Evolutionary conservation across 441 rosid genomes (phyloP).

Genomic region (Jatropha podagrica): DNA sequence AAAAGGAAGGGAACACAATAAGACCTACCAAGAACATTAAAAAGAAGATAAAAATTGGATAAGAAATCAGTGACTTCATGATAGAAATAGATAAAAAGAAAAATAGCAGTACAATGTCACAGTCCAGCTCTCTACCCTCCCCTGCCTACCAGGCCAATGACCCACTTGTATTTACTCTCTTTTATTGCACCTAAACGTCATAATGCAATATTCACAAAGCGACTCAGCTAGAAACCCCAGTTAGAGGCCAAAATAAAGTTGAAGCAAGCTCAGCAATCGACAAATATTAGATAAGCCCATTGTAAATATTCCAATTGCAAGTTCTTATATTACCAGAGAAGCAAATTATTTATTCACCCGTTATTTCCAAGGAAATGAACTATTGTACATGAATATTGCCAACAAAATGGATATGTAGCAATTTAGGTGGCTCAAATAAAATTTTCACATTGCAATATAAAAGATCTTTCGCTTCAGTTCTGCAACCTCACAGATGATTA

Average conservation of each 20-base stretch:
- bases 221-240: not conserved
- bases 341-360: not conserved
- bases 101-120: too few species aligned
- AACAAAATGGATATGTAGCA: not conserved
- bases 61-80: not conserved
- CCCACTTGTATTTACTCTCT: not conserved
- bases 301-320: not conserved
- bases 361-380: not conserved
- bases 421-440: not conserved
- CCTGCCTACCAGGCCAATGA: not conserved
- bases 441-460: not conserved
- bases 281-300: not conserved
- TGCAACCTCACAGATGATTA: not conserved
- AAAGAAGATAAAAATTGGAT: not conserved
- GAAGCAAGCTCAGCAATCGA: not conserved
- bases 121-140: not conserved
- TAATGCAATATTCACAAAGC: not conserved
- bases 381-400: not conserved
- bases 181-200: not conserved
- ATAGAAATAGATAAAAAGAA: not conserved
- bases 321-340: not conserved
- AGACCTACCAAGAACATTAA: not conserved
- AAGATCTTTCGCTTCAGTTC: not conserved
- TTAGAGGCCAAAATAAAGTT: too few species aligned
- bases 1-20: not conserved